Base-by-base conservation (phyloP, 2,329 filamentous ascomycete species). In the Cercospora sp. region DNA sequence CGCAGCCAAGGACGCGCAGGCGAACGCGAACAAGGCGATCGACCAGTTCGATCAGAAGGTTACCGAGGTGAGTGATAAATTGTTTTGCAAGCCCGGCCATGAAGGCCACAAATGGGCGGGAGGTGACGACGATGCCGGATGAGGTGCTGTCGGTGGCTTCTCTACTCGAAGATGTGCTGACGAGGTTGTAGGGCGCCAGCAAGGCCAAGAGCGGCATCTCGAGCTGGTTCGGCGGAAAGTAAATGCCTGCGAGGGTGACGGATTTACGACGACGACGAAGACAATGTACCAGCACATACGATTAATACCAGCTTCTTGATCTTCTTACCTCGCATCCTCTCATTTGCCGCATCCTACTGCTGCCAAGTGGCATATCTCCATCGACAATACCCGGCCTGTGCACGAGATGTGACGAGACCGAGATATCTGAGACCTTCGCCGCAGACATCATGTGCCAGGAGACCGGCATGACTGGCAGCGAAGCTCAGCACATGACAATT, bases 121-220 rank as follows among this genome's bases (percentile, higher is more conserved):
- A 58, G 63, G 65, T 12, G 64, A 70, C 9, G 58, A 69, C 28
- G 51, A 18, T 28, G 51, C 30, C 30, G 60, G 30, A 67, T 64
- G 63, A 61, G 57, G 53, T 57, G 33, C 40, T n/a, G 55, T 26
- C 16, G 36, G n/a, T 42, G 59, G 36, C 23, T 18, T 9, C 3
- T 20, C 3, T 26, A 18, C 12, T 9, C 30, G 62, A 58, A 28
- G 20, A 18, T 30, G 12, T 59, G 68, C 71, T 73, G 67, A 73
- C 67, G 58, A 13, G 28, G 8, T 23, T 60, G 30, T 58, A 91
- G 72, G 89, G 89, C 72, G 88, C 93, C 3, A 81, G 89, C 62
- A 91, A 97, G 84, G 91, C 93, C 55, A 97, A 97, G 88, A 88
- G 89, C 75, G 90, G 91, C 71, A 80, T 97, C 75, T 91, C 90